Percentiles rank a stretch among this genome's conserved stretches.
These are phyloP conservation scores for Pulveroboletus sp. DNA, from an alignment of 768 basidiomycete genomes.

Conservation along the genomic window DNA sequence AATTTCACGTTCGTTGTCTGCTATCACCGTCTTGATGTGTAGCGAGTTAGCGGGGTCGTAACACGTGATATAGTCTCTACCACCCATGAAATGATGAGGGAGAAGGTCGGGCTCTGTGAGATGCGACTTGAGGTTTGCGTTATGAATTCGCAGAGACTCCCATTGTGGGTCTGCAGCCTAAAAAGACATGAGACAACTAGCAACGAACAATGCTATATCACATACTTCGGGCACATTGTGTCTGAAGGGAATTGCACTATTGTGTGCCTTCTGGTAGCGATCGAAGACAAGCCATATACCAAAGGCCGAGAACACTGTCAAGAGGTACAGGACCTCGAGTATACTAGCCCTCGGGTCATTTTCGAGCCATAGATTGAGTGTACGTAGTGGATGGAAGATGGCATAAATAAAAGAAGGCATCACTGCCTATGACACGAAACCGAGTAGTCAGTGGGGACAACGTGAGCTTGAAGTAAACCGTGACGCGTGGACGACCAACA, in stretches of 20 bases:
- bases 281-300: constrained; percentile 79
- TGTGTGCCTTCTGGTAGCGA: constrained; percentile 71
- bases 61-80: constrained; percentile 77
- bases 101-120: constrained; percentile 50
- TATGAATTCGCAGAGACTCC: constrained; percentile 49
- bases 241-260: constrained; percentile 69
- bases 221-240: constrained; percentile 58
- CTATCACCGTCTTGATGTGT: constrained; percentile 74
- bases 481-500: neutral
- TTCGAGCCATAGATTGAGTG: constrained; percentile 46
- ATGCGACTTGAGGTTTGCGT: constrained; percentile 68
- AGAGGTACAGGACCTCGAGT: constrained; percentile 62
- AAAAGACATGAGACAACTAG: constrained; percentile 15
- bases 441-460: constrained; percentile 3
- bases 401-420: constrained; percentile 36
- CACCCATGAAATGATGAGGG: constrained; percentile 43
- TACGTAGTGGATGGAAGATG: constrained; percentile 50
- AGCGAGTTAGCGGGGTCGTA: constrained; percentile 89
- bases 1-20: constrained; percentile 75
- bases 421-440: constrained; percentile 4
- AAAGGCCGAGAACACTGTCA: constrained; percentile 68
- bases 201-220: constrained; percentile 6
- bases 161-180: constrained; percentile 61
- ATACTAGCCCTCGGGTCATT: constrained; percentile 47
- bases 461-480: constrained; percentile 2